Conservation (phyloP, 768 basidiomycete species). For the Pisolithus tinctorius region DNA sequence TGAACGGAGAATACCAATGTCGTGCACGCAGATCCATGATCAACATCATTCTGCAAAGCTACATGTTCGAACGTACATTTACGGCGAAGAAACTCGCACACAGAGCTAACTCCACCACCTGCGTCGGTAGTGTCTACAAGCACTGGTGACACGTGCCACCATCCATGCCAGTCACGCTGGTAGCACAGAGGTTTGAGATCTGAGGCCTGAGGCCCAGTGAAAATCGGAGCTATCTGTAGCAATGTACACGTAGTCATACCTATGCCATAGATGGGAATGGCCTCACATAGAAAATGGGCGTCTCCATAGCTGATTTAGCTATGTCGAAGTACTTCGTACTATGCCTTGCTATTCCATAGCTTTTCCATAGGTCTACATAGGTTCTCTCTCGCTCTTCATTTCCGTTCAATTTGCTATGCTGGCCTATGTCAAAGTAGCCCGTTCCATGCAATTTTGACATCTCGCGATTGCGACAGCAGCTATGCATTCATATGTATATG, state of each 20-base stretch:
- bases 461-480: not conserved
- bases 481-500: not conserved
- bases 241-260: not conserved
- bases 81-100: no score
- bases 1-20: no score
- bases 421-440: not conserved
- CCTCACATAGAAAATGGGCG: not conserved
- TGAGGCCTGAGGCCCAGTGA: not conserved
- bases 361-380: not conserved
- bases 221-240: not conserved
- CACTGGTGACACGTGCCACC: no score
- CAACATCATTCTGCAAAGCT: no score
- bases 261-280: conserved; percentile 8
- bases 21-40: no score
- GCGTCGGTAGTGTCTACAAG: no score
- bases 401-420: not conserved
- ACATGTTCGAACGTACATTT: no score
- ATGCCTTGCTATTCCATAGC: not conserved
- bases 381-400: not conserved
- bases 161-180: no score
- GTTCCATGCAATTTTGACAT: no score
- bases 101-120: no score
- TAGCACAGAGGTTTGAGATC: no score
- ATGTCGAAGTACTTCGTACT: not conserved
- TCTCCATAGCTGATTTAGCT: not conserved